phyloP scores from a whole-genome alignment of 306 rosid genomes.

The Comarum palustre region DNA sequence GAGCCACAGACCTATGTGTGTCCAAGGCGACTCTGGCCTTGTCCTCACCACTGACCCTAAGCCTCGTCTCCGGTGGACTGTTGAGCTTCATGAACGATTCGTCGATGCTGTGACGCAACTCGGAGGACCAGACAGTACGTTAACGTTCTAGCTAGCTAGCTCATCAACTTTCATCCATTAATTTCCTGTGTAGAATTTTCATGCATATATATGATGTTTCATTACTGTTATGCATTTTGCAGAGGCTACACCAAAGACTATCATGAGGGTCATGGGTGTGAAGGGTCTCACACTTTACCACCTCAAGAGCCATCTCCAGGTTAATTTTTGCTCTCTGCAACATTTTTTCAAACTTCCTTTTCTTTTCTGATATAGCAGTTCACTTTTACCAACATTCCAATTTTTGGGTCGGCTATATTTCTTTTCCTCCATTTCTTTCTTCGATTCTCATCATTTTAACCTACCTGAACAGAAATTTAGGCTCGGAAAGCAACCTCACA shows the following conservation, averaged over 20 bases:
- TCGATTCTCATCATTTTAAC: slow-evolving; percentile 25
- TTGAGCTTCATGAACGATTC: slow-evolving; percentile 94
- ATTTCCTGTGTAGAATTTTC: background rate
- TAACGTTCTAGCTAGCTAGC: background rate
- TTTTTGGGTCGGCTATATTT: slow-evolving; percentile 15
- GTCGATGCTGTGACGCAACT: slow-evolving; percentile 99
- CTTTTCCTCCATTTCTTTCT: slow-evolving; percentile 1
- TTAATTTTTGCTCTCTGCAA: slow-evolving; percentile 32
- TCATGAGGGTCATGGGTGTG: slow-evolving; percentile 99
- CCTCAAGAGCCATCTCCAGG: slow-evolving; percentile 99
- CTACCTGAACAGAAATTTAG: slow-evolving; percentile 67
- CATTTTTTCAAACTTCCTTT: slow-evolving; percentile 27
- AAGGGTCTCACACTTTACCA: slow-evolving; percentile 99
- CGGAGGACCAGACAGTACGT: slow-evolving; percentile 95
- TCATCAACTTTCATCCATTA: background rate
- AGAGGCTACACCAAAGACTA: slow-evolving; percentile 99
- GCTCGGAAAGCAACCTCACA: slow-evolving; percentile 99
- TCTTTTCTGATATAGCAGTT: slow-evolving; percentile 16
- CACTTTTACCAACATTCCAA: slow-evolving; percentile 7
- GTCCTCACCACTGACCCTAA: slow-evolving; percentile 99
- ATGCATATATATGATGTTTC: background rate
- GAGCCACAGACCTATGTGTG: slow-evolving; percentile 76
- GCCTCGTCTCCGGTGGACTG: slow-evolving; percentile 99
- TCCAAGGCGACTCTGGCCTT: slow-evolving; percentile 95
- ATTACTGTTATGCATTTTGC: slow-evolving; percentile 8